These are phyloP conservation scores for Ogataea nakhonphanomensis DNA, from an alignment of 805 yeast genomes.

Conservation along the genomic window DNA sequence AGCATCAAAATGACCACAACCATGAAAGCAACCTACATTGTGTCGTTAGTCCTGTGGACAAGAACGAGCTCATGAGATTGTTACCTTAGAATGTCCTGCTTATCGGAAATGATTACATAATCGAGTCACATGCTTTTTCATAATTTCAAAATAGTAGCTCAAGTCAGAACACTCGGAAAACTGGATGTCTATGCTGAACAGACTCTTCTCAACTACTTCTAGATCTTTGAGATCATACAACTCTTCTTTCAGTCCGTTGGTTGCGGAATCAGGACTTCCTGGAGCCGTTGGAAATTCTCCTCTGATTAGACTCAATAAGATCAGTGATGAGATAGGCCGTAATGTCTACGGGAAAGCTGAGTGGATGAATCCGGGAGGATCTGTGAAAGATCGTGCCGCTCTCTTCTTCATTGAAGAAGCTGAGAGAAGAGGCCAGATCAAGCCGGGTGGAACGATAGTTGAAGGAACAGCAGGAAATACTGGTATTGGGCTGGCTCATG, in stretches of 20 bases:
- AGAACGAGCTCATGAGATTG: constrained; percentile 28
- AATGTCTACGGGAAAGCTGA: constrained; percentile 89
- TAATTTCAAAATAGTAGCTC: constrained; percentile 3
- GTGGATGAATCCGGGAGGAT: constrained; percentile 91
- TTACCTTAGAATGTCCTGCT: constrained; percentile 4
- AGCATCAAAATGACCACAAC: constrained; percentile 34
- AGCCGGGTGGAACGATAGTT: constrained; percentile 80
- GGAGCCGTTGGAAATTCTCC: constrained; percentile 96
- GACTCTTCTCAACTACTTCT: constrained; percentile 18
- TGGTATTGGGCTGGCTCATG: constrained; percentile 86
- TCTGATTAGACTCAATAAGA: constrained; percentile 54
- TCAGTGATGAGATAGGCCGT: constrained; percentile 59
- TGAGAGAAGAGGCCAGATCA: constrained; percentile 58
- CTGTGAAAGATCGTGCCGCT: constrained; percentile 90
- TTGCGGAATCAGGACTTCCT: constrained; percentile 63
- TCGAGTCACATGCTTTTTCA: constrained; percentile 19
- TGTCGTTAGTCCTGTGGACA: constrained; percentile 18
- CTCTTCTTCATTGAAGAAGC: constrained; percentile 74
- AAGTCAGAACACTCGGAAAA: too few relatives aligned
- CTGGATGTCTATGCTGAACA: constrained; percentile 6
- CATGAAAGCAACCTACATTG: constrained; percentile 15
- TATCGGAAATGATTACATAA: background rate
- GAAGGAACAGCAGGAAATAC: constrained; percentile 97
- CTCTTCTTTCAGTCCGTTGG: constrained; percentile 59
- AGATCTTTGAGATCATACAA: constrained; percentile 21